These are phyloP conservation scores for Malus sylvestris DNA, from an alignment of 306 rosid species.

Conservation along the genomic window DNA sequence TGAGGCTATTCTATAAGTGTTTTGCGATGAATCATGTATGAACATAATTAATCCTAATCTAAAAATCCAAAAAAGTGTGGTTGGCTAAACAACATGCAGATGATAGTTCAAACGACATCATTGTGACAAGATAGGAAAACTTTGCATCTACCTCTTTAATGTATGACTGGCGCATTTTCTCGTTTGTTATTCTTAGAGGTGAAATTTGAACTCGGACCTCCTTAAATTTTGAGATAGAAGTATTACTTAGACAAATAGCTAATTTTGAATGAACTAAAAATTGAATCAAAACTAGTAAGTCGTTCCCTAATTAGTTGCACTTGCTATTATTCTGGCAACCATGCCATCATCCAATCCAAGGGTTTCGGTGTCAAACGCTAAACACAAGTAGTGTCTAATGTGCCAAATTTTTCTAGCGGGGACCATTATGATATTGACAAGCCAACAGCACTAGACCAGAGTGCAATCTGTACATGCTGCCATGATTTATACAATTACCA, in stretches of 20 bases:
- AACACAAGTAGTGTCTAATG: neutral
- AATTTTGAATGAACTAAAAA: neutral
- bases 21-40: neutral
- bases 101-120: neutral
- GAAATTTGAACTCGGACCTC: no score
- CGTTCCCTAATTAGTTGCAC: neutral
- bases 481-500: neutral
- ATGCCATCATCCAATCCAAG: neutral
- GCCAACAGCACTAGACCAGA: neutral
- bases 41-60: neutral
- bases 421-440: slow-evolving; percentile 2
- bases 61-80: no score
- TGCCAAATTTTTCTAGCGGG: neutral
- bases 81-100: neutral
- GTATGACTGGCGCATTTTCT: no score
- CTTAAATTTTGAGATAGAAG: no score
- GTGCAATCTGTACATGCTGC: neutral
- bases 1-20: no score
- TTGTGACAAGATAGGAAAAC: no score
- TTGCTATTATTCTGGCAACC: neutral
- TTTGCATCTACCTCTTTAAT: no score
- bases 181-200: no score
- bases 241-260: no score
- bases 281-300: no score
- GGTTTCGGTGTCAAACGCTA: neutral